A percentile compares a stretch with the other conserved stretches of the same genome.
phyloP scores from a whole-genome alignment of 2,329 filamentous ascomycete genomes.

The Thielaviopsis populi region DNA sequence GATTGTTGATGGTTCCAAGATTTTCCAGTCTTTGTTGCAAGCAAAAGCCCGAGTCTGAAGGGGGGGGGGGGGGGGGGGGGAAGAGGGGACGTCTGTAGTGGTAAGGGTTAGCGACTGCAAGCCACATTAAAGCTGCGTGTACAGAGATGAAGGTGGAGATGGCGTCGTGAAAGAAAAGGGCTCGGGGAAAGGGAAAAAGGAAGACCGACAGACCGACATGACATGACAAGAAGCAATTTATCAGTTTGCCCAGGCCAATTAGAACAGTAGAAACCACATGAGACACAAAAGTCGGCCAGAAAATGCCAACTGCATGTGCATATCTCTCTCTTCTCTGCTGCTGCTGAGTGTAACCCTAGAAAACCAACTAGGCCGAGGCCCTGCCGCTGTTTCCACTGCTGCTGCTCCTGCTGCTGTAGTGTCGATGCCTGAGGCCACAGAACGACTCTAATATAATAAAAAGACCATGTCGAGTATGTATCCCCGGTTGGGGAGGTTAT shows the following conservation, averaged over 20 bases:
- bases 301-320: not conserved
- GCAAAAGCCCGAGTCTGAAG: too few relatives aligned
- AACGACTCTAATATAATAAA: not conserved
- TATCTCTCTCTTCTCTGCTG: not conserved
- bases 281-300: too few relatives aligned
- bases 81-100: not conserved
- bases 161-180: not conserved
- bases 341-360: not conserved
- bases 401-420: too few relatives aligned
- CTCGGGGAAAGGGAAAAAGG: too few relatives aligned
- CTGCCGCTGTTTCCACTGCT: too few relatives aligned
- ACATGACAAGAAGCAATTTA: not conserved
- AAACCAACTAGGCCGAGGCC: not conserved
- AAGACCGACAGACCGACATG: too few relatives aligned
- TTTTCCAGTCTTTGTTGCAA: not conserved
- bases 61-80: too few relatives aligned
- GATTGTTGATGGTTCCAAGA: not conserved
- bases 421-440: not conserved
- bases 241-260: too few relatives aligned
- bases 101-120: not conserved
- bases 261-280: too few relatives aligned
- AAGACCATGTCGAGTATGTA: too few relatives aligned
- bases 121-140: not conserved
- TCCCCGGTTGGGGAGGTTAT: too few relatives aligned
- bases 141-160: too few relatives aligned